These are phyloP conservation scores for Tuber indicum DNA, from an alignment of 495 filamentous ascomycete species.

Conservation along the genomic window DNA sequence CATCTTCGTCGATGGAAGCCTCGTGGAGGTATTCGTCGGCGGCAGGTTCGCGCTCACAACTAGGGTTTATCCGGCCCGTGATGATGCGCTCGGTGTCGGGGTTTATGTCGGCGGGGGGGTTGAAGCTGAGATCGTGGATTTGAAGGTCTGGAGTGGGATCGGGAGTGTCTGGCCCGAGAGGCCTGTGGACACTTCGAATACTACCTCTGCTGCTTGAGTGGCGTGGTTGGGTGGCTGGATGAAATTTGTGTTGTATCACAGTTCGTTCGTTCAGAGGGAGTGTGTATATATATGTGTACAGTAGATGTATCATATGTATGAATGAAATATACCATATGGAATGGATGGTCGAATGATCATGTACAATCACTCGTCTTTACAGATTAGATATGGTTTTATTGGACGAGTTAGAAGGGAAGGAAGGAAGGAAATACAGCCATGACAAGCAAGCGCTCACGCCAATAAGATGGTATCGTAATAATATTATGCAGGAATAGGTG, in stretches of 20 bases:
- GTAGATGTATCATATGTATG: neutral
- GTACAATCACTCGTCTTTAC: neutral
- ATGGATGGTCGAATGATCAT: neutral
- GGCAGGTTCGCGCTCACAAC: slow-evolving; percentile 45
- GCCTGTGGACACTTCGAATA: slow-evolving; percentile 16
- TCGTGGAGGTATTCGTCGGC: slow-evolving; percentile 47
- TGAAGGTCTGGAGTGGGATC: slow-evolving; percentile 19
- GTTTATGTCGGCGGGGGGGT: slow-evolving; percentile 41
- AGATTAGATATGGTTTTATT: neutral
- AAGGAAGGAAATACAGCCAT: neutral
- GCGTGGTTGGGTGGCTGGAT: too few species aligned
- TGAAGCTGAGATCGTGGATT: slow-evolving; percentile 42
- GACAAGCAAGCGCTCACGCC: neutral
- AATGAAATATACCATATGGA: neutral
- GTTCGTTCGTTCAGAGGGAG: neutral
- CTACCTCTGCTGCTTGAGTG: neutral
- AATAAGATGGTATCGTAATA: neutral
- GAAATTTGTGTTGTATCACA: neutral
- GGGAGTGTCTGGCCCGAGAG: slow-evolving; percentile 23
- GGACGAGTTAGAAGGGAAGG: neutral
- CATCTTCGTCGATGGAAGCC: slow-evolving; percentile 45
- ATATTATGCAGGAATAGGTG: neutral
- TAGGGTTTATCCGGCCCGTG: slow-evolving; percentile 45
- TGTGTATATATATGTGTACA: neutral
- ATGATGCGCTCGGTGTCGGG: slow-evolving; percentile 38